These are phyloP conservation scores for Penicillium alfredii DNA, from an alignment of 495 filamentous ascomycete species.

Conservation along the genomic window DNA sequence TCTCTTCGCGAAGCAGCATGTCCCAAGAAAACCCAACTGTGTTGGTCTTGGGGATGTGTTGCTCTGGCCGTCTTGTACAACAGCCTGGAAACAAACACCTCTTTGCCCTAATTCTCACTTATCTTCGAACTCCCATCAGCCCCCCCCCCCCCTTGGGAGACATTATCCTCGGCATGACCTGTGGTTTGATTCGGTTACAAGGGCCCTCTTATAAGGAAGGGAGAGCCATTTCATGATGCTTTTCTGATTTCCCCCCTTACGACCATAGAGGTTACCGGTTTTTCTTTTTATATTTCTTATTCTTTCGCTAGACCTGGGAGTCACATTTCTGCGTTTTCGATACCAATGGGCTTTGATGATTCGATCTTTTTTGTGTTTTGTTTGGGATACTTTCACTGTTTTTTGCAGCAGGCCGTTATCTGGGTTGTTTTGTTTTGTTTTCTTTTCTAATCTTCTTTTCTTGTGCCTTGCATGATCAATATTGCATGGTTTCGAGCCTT, in stretches of 20 bases:
- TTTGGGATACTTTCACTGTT: slow-evolving; percentile 11
- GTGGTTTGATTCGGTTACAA: slow-evolving; percentile 23
- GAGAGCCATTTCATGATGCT: slow-evolving; percentile 22
- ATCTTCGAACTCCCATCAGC: no score
- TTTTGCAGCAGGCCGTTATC: slow-evolving; percentile 30
- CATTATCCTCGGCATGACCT: no score
- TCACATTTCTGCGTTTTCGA: slow-evolving; percentile 29
- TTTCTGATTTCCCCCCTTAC: slow-evolving; percentile 26
- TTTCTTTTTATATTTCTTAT: slow-evolving; percentile 26
- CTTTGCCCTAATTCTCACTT: slow-evolving; percentile 17
- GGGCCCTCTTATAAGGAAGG: slow-evolving; percentile 19
- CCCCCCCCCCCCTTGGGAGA: no score
- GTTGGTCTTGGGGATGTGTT: slow-evolving; percentile 9
- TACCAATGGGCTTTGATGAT: slow-evolving; percentile 31
- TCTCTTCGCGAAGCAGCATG: no score
- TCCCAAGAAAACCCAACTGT: slow-evolving; percentile 13
- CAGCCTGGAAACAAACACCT: slow-evolving; percentile 30
- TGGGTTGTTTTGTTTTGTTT: slow-evolving; percentile 13
- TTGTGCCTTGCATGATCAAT: slow-evolving; percentile 15
- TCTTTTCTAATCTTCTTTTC: slow-evolving; percentile 19
- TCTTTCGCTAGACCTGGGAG: slow-evolving; percentile 40
- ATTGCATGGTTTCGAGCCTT: slow-evolving; percentile 16
- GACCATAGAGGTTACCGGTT: slow-evolving; percentile 46
- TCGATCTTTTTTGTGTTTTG: slow-evolving; percentile 16
- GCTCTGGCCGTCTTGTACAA: slow-evolving; percentile 35